Conservation (phyloP, 1,284 basidiomycete genomes). For the Somion occarium region DNA sequence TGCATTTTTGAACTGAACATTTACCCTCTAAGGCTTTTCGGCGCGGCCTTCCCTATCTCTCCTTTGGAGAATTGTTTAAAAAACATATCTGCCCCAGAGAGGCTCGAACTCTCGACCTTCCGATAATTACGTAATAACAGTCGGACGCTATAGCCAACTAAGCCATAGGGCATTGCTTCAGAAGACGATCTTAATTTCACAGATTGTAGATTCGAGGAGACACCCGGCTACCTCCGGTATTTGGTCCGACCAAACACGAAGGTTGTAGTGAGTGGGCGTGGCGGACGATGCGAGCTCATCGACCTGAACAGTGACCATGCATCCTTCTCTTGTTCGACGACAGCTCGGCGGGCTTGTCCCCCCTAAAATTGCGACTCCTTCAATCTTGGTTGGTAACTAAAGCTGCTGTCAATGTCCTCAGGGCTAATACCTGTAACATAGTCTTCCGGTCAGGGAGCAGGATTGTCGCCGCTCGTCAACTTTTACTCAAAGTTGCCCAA, state of each 20-base stretch:
- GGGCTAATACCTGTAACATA: conserved; percentile 6
- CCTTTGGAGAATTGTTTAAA: too few species aligned
- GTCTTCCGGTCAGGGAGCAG: conserved; percentile 61
- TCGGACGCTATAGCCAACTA: conserved; percentile 78
- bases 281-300: conserved; percentile 16
- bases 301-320: conserved; percentile 47
- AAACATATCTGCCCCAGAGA: conserved; percentile 52
- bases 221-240: neutral
- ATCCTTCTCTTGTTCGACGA: conserved; percentile 79
- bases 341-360: conserved; percentile 82
- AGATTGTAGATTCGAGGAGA: neutral
- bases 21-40: too few species aligned
- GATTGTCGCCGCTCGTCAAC: conserved; percentile 81
- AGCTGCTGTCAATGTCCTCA: too few species aligned
- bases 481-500: conserved; percentile 95
- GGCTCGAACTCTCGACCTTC: conserved; percentile 76
- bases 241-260: neutral
- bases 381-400: conserved; percentile 80
- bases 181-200: neutral
- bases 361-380: conserved; percentile 92
- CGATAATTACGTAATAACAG: conserved; percentile 52
- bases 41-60: too few species aligned
- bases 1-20: too few species aligned
- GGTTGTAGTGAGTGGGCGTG: conserved; percentile 5
- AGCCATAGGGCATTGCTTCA: conserved; percentile 58